phyloP scores from a whole-genome alignment of 192 early-diverging fungal species.

The Haplosporangium gracile region DNA sequence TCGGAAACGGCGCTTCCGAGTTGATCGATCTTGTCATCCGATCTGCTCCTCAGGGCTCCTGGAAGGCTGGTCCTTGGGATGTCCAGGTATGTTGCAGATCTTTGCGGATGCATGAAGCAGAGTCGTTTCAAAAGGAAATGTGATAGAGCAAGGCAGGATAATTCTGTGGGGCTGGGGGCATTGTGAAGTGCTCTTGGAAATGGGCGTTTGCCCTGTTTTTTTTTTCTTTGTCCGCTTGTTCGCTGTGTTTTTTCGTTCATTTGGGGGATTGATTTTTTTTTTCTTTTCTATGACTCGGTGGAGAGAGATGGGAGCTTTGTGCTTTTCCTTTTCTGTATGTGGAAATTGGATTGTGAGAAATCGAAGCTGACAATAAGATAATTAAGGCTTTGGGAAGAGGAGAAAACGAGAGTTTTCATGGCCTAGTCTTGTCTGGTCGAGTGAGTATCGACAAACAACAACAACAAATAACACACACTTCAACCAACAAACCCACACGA shows the following conservation, averaged over 20 bases:
- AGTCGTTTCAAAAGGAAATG: background rate
- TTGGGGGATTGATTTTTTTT: background rate
- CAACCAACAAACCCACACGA: background rate
- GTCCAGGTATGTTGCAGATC: conserved; percentile 65
- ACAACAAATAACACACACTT: background rate
- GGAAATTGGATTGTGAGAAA: background rate
- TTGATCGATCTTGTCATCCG: conserved; percentile 91
- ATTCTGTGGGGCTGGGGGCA: background rate
- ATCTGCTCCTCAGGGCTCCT: conserved; percentile 78
- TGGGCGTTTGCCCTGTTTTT: background rate
- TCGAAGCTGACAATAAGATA: background rate
- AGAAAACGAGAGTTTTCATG: background rate
- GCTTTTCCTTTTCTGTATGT: background rate
- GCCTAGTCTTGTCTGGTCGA: background rate
- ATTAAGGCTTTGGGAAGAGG: background rate
- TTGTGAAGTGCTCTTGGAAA: background rate
- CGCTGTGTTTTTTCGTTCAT: background rate
- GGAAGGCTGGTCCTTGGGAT: conserved; percentile 89
- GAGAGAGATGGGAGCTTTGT: background rate
- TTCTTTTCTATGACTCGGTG: conserved; percentile 5
- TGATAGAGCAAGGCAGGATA: background rate
- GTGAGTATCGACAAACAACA: background rate
- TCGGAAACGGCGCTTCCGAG: conserved; percentile 94
- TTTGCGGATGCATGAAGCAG: background rate
- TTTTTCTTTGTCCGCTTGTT: background rate